These are phyloP conservation scores for Hsuehochloa calcarea DNA, from an alignment of 176 grass and related monocot species.

Conservation along the genomic window DNA sequence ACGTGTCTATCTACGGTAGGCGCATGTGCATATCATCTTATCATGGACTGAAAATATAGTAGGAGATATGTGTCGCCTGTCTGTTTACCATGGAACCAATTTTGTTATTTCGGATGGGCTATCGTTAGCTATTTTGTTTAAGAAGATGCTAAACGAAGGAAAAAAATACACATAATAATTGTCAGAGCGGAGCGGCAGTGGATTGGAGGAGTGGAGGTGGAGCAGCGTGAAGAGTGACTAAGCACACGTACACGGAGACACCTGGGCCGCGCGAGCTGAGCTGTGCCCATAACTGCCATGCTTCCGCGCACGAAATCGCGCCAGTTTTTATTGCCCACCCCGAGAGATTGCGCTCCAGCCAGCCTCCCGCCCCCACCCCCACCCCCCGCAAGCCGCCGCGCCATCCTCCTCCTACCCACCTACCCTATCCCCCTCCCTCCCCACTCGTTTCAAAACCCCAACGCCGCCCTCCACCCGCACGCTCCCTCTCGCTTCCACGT, in stretches of 20 bases:
- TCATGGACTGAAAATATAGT: too few species aligned
- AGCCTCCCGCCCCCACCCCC: neutral
- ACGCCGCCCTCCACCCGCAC: neutral
- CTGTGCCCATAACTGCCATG: constrained; percentile 51
- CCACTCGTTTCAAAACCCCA: neutral
- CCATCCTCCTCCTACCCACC: neutral
- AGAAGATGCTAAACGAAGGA: too few species aligned
- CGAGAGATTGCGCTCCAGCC: constrained; percentile 64
- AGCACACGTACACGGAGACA: constrained; percentile 27
- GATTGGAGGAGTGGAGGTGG: neutral
- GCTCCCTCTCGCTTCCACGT: neutral
- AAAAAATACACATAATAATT: neutral
- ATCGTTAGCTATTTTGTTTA: too few species aligned
- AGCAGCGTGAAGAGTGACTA: neutral
- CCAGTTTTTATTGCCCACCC: constrained; percentile 35
- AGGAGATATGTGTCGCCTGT: too few species aligned
- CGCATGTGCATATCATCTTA: too few species aligned
- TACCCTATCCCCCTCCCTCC: neutral
- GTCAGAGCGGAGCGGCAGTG: neutral
- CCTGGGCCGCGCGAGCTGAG: constrained; percentile 29
- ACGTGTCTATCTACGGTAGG: too few species aligned
- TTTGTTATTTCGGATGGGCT: too few species aligned
- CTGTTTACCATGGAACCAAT: too few species aligned
- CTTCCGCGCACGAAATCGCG: constrained; percentile 52
- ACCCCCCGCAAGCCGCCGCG: constrained; percentile 41